Evolutionary conservation across 2,329 filamentous ascomycete species (phyloP).

Genomic region (Paraphaeosphaeria sporulosa): DNA sequence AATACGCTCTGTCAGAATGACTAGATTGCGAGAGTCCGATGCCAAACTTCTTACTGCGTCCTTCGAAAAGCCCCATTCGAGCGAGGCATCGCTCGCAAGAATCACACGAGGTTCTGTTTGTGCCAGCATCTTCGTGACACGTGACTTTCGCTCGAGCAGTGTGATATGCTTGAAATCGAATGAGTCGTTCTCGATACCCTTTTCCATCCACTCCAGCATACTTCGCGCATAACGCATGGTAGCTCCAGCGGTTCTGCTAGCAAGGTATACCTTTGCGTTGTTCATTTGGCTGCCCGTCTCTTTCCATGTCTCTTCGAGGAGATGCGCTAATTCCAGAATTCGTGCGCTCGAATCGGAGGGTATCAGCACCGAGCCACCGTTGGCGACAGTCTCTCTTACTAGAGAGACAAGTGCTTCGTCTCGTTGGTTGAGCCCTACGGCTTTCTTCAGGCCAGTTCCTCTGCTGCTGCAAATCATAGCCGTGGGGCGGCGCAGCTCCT

Average conservation of each 20-base stretch:
- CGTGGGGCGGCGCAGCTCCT: constrained; percentile 90
- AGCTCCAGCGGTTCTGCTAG: constrained; percentile 83
- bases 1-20: constrained; percentile 84
- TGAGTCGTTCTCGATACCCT: constrained; percentile 89
- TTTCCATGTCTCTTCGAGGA: constrained; percentile 88
- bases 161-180: constrained; percentile 91
- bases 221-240: constrained; percentile 91
- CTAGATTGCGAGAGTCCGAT: constrained; percentile 78
- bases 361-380: constrained; percentile 89
- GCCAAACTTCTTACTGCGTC: constrained; percentile 79
- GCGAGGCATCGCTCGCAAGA: constrained; percentile 84
- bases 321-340: constrained; percentile 88
- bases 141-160: constrained; percentile 80
- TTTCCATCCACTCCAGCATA: constrained; percentile 99
- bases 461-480: constrained; percentile 91
- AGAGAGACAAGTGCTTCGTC: constrained; percentile 87
- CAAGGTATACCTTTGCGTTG: constrained; percentile 74
- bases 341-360: constrained; percentile 96
- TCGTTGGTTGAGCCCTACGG: constrained; percentile 76
- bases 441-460: constrained; percentile 74
- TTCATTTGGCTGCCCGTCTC: constrained; percentile 57
- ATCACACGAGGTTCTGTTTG: constrained; percentile 72
- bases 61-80: constrained; percentile 95
- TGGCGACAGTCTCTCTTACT: constrained; percentile 77
- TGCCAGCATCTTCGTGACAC: constrained; percentile 74